These are phyloP conservation scores for Hevea brasiliensis DNA, from an alignment of 345 rosid genomes.

Conservation along the genomic window DNA sequence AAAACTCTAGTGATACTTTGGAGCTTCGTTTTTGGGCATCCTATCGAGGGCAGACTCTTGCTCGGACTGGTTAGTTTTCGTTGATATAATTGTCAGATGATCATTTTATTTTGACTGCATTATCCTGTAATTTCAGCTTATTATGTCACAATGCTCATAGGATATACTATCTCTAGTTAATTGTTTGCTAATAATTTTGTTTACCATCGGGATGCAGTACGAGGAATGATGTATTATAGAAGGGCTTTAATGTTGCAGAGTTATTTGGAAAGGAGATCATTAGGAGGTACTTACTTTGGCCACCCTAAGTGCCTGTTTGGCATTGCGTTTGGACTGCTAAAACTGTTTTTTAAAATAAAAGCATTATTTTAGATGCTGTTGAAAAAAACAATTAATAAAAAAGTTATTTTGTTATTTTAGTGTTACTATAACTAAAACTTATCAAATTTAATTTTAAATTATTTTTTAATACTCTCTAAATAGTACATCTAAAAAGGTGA, in stretches of 20 bases:
- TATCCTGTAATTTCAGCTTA: conserved; percentile 7
- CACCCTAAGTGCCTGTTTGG: no score
- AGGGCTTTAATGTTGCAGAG: conserved; percentile 98
- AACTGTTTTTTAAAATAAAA: no score
- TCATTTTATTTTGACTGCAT: background rate
- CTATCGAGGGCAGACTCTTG: conserved; percentile 94
- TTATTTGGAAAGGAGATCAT: conserved; percentile 70
- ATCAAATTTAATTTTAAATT: no score
- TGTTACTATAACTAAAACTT: no score
- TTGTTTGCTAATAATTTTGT: conserved; percentile 19
- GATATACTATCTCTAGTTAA: conserved; percentile 13
- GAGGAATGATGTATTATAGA: conserved; percentile 99
- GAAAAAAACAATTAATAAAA: no score
- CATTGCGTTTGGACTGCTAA: no score
- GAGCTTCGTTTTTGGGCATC: conserved; percentile 99
- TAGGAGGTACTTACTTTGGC: conserved; percentile 57
- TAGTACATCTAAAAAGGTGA: no score
- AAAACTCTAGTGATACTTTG: conserved; percentile 71
- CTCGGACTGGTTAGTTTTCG: conserved; percentile 75
- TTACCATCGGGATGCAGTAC: conserved; percentile 61
- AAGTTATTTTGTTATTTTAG: no score
- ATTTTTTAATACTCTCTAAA: no score
- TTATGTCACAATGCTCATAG: conserved; percentile 13
- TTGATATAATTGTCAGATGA: background rate
- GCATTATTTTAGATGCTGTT: no score